These are phyloP conservation scores for Cerrena zonata DNA, from an alignment of 1,284 basidiomycete species.

Conservation along the genomic window DNA sequence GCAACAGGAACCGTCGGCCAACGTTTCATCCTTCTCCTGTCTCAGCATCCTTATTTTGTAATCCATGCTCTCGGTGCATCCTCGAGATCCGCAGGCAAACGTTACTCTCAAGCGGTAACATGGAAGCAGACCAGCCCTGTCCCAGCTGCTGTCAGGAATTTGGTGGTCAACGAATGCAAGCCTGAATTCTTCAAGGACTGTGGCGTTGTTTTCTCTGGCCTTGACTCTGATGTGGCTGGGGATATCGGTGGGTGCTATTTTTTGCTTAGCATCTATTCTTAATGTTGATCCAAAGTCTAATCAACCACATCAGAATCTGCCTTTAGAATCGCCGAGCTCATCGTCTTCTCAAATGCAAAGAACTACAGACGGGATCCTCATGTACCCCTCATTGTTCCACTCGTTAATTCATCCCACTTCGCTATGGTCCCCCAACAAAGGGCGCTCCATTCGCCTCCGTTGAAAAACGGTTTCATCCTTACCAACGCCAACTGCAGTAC, in stretches of 20 bases:
- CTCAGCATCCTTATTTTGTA: conserved; percentile 86
- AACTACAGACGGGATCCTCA: conserved; percentile 90
- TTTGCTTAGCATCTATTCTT: not conserved
- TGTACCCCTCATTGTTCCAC: conserved; percentile 95
- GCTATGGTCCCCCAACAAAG: conserved; percentile 83
- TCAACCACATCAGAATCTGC: conserved; percentile 59
- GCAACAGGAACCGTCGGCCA: conserved; percentile 97
- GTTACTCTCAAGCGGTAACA: conserved; percentile 71
- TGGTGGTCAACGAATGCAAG: conserved; percentile 76
- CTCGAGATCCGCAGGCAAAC: conserved; percentile 80
- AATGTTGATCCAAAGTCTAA: conserved; percentile 8
- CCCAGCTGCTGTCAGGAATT: conserved; percentile 60
- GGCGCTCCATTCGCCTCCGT: conserved; percentile 59
- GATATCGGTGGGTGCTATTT: conserved; percentile 72
- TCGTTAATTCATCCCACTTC: conserved; percentile 89
- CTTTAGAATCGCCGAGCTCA: conserved; percentile 83
- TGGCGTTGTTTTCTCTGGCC: conserved; percentile 86
- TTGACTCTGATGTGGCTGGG: conserved; percentile 91
- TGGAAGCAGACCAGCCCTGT: conserved; percentile 90
- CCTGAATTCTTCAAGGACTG: conserved; percentile 80
- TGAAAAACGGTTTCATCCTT: conserved; percentile 89
- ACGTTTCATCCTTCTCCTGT: conserved; percentile 87
- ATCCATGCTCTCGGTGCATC: conserved; percentile 89
- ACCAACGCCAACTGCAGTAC: conserved; percentile 99
- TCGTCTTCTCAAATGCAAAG: conserved; percentile 97